Evolutionary conservation across 352 stramenopile genomes (phyloP).

Genomic region (Pythium pyrilobum): DNA sequence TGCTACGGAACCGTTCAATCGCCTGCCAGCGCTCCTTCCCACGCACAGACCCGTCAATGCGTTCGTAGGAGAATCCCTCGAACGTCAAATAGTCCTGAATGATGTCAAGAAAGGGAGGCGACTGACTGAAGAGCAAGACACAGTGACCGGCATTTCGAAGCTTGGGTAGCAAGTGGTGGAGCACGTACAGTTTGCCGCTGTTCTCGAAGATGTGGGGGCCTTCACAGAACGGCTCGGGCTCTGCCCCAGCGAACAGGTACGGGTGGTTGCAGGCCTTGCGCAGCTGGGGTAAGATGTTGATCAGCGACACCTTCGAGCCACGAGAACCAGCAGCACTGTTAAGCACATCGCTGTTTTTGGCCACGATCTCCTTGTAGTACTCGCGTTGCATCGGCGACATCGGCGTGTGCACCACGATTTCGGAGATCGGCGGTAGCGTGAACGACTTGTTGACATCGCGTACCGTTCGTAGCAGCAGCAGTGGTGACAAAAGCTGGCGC

Average conservation of each 20-base stretch:
- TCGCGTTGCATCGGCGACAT: conserved; percentile 74
- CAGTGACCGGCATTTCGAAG: conserved; percentile 81
- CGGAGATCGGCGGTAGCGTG: conserved; percentile 59
- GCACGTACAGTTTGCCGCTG: conserved; percentile 79
- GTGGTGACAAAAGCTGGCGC: conserved; percentile 44
- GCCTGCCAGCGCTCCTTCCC: conserved; percentile 76
- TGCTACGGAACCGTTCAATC: conserved; percentile 80
- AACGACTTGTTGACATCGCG: conserved; percentile 67
- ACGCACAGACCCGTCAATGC: conserved; percentile 68
- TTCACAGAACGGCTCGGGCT: conserved; percentile 71
- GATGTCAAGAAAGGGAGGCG: conserved; percentile 68
- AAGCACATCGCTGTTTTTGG: conserved; percentile 49
- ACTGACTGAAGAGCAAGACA: conserved; percentile 80
- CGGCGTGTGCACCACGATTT: conserved; percentile 74
- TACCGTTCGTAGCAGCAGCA: conserved; percentile 63
- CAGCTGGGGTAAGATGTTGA: conserved; percentile 97
- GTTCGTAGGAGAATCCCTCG: conserved; percentile 71
- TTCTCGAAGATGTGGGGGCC: conserved; percentile 67
- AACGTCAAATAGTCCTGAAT: conserved; percentile 78
- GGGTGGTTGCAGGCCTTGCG: conserved; percentile 77
- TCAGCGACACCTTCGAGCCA: conserved; percentile 69
- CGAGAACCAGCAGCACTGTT: conserved; percentile 25
- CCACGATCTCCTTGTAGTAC: conserved; percentile 80
- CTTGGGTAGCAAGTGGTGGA: conserved; percentile 78
- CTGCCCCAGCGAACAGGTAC: conserved; percentile 90